A percentile compares a stretch with the other conserved stretches of the same genome.
Conservation (phyloP, 352 stramenopile species). For the Phytopythium helicoides region DNA sequence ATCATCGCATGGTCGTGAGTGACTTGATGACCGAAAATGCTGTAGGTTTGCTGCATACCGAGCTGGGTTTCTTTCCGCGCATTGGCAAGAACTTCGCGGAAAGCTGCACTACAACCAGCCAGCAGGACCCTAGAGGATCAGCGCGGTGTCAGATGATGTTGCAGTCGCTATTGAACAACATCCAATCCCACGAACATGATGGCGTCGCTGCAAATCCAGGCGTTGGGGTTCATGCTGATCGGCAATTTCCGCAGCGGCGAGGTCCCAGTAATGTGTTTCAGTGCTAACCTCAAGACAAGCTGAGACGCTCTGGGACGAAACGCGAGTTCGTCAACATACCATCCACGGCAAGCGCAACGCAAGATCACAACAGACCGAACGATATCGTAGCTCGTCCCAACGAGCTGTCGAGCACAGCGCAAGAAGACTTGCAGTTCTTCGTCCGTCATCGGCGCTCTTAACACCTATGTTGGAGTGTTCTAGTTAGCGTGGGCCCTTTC, state of each 20-base stretch:
- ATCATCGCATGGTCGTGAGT: not conserved
- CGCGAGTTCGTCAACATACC: too few relatives aligned
- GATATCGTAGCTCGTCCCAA: too few relatives aligned
- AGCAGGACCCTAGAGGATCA: constrained; percentile 72
- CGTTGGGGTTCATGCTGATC: constrained; percentile 45
- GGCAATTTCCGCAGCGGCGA: constrained; percentile 44
- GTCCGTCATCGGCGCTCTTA: constrained; percentile 46
- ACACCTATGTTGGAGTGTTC: constrained; percentile 38
- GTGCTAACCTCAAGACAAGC: constrained; percentile 49
- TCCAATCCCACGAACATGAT: constrained; percentile 69
- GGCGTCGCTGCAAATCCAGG: constrained; percentile 78
- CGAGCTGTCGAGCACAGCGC: too few relatives aligned
- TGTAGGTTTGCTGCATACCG: constrained; percentile 27
- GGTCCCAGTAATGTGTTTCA: constrained; percentile 44
- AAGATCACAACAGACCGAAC: constrained; percentile 57
- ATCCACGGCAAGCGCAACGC: constrained; percentile 48
- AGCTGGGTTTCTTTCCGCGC: constrained; percentile 38
- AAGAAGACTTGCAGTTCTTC: too few relatives aligned
- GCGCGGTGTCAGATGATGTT: too few relatives aligned
- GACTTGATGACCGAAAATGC: too few relatives aligned
- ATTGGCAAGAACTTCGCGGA: constrained; percentile 46
- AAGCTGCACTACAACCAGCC: constrained; percentile 51
- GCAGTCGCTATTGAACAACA: too few relatives aligned
- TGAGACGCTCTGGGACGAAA: constrained; percentile 55
- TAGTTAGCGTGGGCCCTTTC: too few relatives aligned